Evolutionary conservation across 1,284 basidiomycete species (phyloP).

Genomic region (Rhodotorula sp.): DNA sequence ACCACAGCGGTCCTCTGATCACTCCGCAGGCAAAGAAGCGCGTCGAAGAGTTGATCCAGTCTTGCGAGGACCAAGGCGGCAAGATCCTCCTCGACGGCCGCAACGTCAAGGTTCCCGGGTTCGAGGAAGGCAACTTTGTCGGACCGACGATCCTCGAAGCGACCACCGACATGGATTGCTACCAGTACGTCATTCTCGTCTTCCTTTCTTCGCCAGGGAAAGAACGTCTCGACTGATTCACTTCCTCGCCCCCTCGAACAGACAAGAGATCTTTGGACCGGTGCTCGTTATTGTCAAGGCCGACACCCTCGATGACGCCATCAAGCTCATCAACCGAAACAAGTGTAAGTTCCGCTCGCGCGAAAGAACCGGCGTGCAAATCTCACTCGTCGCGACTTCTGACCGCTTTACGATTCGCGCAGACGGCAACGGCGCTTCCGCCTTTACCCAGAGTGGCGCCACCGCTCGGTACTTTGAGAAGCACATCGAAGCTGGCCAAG

Average conservation of each 20-base stretch:
- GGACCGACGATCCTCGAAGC: slow-evolving; percentile 89
- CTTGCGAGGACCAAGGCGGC: slow-evolving; percentile 80
- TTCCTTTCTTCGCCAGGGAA: background rate
- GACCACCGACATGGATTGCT: slow-evolving; percentile 77
- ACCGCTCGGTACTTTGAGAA: slow-evolving; percentile 91
- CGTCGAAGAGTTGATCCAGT: slow-evolving; percentile 73
- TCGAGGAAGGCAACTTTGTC: slow-evolving; percentile 90
- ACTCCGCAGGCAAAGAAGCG: slow-evolving; percentile 80
- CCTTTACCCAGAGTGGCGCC: slow-evolving; percentile 96
- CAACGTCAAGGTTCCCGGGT: slow-evolving; percentile 64
- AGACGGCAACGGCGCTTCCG: slow-evolving; percentile 83
- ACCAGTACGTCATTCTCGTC: slow-evolving; percentile 60
- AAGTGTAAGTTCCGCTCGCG: slow-evolving; percentile 57
- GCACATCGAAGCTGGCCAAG: slow-evolving; percentile 83
- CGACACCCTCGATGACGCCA: slow-evolving; percentile 84
- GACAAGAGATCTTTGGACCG: slow-evolving; percentile 94
- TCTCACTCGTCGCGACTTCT: no score
- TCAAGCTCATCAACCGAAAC: slow-evolving; percentile 85
- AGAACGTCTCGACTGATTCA: background rate
- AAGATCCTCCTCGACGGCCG: slow-evolving; percentile 85
- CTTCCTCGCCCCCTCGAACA: slow-evolving; percentile 46
- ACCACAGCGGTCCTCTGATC: slow-evolving; percentile 91
- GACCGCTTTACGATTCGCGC: no score
- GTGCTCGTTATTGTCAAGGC: slow-evolving; percentile 77
- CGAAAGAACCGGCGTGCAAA: background rate